Evolutionary conservation across 176 grass and related monocot genomes (phyloP).

Genomic region (Avena atlantica): DNA sequence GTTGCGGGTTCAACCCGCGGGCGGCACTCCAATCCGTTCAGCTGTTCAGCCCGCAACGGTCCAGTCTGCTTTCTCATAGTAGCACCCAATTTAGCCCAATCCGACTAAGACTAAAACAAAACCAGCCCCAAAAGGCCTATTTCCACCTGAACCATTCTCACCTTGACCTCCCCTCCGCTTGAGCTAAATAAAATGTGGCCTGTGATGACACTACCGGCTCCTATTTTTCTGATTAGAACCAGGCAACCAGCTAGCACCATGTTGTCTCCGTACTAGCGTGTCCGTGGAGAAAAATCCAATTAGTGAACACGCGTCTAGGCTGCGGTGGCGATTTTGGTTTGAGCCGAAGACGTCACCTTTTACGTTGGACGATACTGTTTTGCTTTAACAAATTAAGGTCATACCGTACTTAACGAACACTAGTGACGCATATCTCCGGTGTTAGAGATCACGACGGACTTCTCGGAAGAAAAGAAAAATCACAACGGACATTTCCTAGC

Average conservation of each 20-base stretch:
- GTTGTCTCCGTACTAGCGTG: neutral
- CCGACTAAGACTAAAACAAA: no score
- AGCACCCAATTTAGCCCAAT: no score
- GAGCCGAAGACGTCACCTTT: neutral
- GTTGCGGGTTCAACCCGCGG: no score
- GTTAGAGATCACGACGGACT: neutral
- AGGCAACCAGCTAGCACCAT: neutral
- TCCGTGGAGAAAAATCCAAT: constrained; percentile 2
- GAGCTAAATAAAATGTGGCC: no score
- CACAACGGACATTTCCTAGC: neutral
- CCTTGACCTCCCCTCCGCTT: no score
- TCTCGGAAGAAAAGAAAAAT: neutral
- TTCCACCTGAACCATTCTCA: no score
- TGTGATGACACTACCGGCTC: neutral
- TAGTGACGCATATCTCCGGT: neutral
- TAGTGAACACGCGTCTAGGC: neutral
- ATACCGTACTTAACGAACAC: neutral
- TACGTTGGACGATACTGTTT: neutral
- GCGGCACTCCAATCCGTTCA: no score
- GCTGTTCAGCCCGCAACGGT: no score
- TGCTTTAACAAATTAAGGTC: neutral
- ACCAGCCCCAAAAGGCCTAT: no score
- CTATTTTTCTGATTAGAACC: neutral
- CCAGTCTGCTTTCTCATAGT: no score
- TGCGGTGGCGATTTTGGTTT: neutral